Base-by-base conservation (phyloP, 352 stramenopile species). In the Phytophthora macrochlamydospora region DNA sequence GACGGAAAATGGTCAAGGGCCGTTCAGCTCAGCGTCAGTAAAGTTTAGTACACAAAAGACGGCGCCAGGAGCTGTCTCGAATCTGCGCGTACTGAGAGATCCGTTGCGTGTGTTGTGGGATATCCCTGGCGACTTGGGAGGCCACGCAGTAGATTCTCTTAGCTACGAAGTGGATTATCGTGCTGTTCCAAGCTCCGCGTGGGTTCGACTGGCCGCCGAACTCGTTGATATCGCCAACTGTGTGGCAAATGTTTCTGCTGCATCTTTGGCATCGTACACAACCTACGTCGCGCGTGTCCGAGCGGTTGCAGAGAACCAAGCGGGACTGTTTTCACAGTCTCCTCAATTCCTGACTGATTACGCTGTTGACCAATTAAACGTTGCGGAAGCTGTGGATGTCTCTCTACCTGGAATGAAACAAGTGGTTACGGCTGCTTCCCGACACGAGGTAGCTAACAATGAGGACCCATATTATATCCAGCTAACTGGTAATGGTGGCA, bases 391-490 rank as follows among this genome's bases (percentile, higher is more conserved):
- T 51, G 51, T 31, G 7, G 44, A 33, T 9, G 3, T 28, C 31
- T 42, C 40, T 0, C 56, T 33, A 0, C 14, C 63, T 29, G 56
- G 62, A 33, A 45, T 40, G 24, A 51, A 53, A 14, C 56, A 67
- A 46, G 37, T 75, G 12, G 55, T 79, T 3, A 52, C 66, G 42
- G 68, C 54, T 31, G 85, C 82, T 14, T 46, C 57, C 14, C 69
- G 74, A 8, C 52, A 71, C 2, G 33, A 48, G 14, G 65, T 72
- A 14, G 88, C 73, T 0, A 92, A 92, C 51, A 46, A 38, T 2
- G 51, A 64, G 9, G 86, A 94, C 35, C 72, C 60, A 14, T 81
- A 89, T 65, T 96, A 94, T 62, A 54, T 91, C 46, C 69, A 86
- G 18, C 66, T 83, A 24, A 79, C 84, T 18, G 83, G 71, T 2